phyloP scores from a whole-genome alignment of 2,329 filamentous ascomycete genomes.

The Apiospora aurea region DNA sequence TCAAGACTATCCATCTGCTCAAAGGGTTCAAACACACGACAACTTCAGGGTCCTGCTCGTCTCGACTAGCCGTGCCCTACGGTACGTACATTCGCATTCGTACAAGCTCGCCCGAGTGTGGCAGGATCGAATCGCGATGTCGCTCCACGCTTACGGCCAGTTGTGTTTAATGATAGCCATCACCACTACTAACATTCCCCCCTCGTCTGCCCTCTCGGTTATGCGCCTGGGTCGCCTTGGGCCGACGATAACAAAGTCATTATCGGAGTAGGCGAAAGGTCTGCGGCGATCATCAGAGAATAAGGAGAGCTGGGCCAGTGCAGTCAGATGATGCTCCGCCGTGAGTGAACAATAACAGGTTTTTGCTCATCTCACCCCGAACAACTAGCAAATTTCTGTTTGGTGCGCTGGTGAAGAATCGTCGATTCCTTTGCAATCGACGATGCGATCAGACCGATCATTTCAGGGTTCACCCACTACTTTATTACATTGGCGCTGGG shows the following conservation, averaged over 20 bases:
- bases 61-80: neutral
- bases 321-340: neutral
- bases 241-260: neutral
- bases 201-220: neutral
- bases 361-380: conserved; percentile 6
- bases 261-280: conserved; percentile 10
- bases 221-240: neutral
- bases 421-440: conserved; percentile 3
- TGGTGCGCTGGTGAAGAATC: neutral
- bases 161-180: neutral
- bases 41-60: conserved; percentile 1
- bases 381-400: conserved; percentile 1
- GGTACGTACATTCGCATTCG: neutral
- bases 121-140: neutral
- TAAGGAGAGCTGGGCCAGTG: neutral
- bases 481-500: neutral
- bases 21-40: conserved; percentile 8
- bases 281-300: neutral
- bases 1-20: neutral
- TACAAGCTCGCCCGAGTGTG: neutral
- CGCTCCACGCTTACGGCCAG: neutral
- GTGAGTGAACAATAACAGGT: neutral
- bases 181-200: neutral
- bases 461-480: conserved; percentile 19
- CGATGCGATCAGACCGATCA: conserved; percentile 16